Conservation (phyloP, 345 rosid species). For the Citropsis articulata region DNA sequence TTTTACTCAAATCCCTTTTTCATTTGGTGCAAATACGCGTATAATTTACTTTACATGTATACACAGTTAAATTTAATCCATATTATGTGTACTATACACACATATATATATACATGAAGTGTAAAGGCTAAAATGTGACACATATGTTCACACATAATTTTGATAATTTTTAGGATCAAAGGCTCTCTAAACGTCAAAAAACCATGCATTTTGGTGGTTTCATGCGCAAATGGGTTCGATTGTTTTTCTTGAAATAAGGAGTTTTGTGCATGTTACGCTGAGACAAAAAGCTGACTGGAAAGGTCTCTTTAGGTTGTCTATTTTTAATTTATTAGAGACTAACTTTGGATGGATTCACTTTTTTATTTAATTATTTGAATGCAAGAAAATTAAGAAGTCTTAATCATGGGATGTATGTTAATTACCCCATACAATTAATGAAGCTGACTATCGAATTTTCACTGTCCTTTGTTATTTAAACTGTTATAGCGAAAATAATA, state of each 20-base stretch:
- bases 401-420: background rate
- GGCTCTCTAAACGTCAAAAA: background rate
- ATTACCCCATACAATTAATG: background rate
- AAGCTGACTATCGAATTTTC: no score
- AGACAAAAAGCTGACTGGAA: background rate
- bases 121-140: background rate
- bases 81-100: no score
- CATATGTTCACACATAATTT: background rate
- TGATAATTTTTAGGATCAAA: background rate
- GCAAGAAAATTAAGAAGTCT: background rate
- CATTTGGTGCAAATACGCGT: background rate
- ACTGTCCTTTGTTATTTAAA: no score
- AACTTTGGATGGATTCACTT: background rate
- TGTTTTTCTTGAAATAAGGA: background rate
- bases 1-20: background rate
- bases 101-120: background rate
- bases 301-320: background rate
- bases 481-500: no score
- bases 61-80: background rate
- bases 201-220: background rate
- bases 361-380: background rate
- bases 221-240: background rate
- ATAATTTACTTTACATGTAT: background rate
- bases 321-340: background rate
- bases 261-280: background rate